Evolutionary conservation across 2,329 filamentous ascomycete species (phyloP).

Genomic region (Cladophialophora immunda): DNA sequence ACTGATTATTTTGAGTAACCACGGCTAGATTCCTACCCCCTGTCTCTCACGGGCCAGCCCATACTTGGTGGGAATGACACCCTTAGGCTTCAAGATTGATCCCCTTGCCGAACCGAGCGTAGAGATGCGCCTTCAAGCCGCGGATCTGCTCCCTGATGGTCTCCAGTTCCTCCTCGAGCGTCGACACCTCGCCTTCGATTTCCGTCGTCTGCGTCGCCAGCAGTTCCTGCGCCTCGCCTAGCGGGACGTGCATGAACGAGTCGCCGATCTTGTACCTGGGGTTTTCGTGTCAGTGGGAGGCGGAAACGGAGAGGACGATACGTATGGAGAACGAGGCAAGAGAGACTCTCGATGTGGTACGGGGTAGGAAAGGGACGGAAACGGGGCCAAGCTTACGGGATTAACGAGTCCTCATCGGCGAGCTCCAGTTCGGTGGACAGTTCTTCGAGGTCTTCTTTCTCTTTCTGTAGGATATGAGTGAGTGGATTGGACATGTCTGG

Average conservation of each 20-base stretch:
- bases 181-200: constrained; percentile 78
- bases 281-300: constrained; percentile 2
- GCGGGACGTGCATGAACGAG: constrained; percentile 86
- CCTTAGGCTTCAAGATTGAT: constrained; percentile 81
- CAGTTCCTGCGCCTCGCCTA: constrained; percentile 86
- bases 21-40: background rate
- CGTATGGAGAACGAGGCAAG: background rate
- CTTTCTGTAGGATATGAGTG: constrained; percentile 72
- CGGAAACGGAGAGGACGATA: background rate
- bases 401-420: constrained; percentile 87
- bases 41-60: no score
- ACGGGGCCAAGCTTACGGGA: constrained; percentile 72
- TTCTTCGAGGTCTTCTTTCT: constrained; percentile 97
- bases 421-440: constrained; percentile 90
- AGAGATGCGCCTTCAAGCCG: constrained; percentile 87
- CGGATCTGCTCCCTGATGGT: constrained; percentile 85
- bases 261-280: constrained; percentile 94
- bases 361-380: background rate
- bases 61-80: background rate
- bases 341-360: background rate
- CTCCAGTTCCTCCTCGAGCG: constrained; percentile 78
- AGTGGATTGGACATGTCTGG: background rate
- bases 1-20: background rate
- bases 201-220: constrained; percentile 74
- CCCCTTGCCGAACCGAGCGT: constrained; percentile 92